Percentiles rank a stretch among this genome's conserved stretches.
Conservation (phyloP, 768 basidiomycete species). For the Russula sp. region DNA sequence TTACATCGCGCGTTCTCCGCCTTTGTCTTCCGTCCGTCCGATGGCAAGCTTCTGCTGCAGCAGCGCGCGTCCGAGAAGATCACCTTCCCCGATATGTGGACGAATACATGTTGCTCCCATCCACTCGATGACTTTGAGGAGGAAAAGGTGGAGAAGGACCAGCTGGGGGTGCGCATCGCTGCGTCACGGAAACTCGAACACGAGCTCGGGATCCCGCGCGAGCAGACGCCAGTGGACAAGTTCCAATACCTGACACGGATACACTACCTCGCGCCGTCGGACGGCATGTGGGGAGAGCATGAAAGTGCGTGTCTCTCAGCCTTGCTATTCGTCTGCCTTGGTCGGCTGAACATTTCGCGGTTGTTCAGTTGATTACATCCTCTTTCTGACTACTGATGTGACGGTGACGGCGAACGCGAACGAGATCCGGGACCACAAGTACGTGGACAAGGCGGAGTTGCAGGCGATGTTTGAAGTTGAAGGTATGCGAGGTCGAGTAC, state of each 20-base stretch:
- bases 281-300: slow-evolving; percentile 96
- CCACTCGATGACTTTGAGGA: slow-evolving; percentile 87
- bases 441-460: slow-evolving; percentile 86
- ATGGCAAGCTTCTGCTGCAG: slow-evolving; percentile 90
- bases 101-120: slow-evolving; percentile 98
- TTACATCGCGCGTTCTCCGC: slow-evolving; percentile 98
- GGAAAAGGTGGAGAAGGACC: slow-evolving; percentile 68
- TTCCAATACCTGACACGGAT: slow-evolving; percentile 96
- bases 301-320: slow-evolving; percentile 54
- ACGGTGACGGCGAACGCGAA: slow-evolving; percentile 74
- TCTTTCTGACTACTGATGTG: slow-evolving; percentile 89
- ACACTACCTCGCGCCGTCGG: slow-evolving; percentile 92
- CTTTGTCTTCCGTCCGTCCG: slow-evolving; percentile 90
- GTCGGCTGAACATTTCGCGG: neutral
- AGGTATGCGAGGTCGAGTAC: slow-evolving; percentile 36
- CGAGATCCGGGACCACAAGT: slow-evolving; percentile 87
- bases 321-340: neutral
- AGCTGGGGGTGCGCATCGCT: slow-evolving; percentile 82
- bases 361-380: slow-evolving; percentile 86
- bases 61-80: slow-evolving; percentile 98
- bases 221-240: slow-evolving; percentile 69
- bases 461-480: slow-evolving; percentile 83
- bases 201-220: slow-evolving; percentile 84
- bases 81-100: slow-evolving; percentile 99
- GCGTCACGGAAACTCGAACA: slow-evolving; percentile 94